phyloP scores from a whole-genome alignment of 129 eudicot species.

The Dittrichia graveolens region DNA sequence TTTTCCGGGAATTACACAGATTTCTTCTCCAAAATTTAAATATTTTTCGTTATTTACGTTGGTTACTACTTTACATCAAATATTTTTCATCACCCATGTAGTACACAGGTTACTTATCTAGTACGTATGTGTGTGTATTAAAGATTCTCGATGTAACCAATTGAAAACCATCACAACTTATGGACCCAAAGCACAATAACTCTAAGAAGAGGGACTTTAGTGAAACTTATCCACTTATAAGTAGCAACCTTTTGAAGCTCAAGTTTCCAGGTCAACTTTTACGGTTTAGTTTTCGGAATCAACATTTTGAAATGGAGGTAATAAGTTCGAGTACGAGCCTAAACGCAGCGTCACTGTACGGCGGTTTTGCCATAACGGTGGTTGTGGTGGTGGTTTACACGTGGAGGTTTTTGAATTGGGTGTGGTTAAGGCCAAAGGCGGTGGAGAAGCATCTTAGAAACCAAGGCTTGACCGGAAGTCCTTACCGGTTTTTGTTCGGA shows the following conservation, averaged over 20 bases:
- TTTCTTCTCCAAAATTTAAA: too few relatives aligned
- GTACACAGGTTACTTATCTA: too few relatives aligned
- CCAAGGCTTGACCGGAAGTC: conserved; percentile 63
- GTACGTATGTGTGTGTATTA: too few relatives aligned
- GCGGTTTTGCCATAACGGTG: conserved; percentile 3
- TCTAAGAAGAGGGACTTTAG: neutral
- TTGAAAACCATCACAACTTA: neutral
- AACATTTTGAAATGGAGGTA: neutral
- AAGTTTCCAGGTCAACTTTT: neutral
- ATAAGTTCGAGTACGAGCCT: neutral
- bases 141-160: too few relatives aligned
- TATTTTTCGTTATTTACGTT: too few relatives aligned
- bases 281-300: neutral
- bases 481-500: conserved; percentile 53
- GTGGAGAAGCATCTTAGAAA: conserved; percentile 54
- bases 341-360: neutral
- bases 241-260: neutral
- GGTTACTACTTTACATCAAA: too few relatives aligned
- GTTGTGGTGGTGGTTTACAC: conserved; percentile 25
- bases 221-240: neutral
- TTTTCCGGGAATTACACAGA: too few relatives aligned
- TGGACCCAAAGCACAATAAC: neutral
- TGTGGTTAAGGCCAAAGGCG: conserved; percentile 57
- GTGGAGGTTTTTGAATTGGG: conserved; percentile 58
- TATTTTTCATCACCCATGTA: too few relatives aligned